Evolutionary conservation across 2,329 filamentous ascomycete genomes (phyloP).

Genomic region (Geosmithia flava): DNA sequence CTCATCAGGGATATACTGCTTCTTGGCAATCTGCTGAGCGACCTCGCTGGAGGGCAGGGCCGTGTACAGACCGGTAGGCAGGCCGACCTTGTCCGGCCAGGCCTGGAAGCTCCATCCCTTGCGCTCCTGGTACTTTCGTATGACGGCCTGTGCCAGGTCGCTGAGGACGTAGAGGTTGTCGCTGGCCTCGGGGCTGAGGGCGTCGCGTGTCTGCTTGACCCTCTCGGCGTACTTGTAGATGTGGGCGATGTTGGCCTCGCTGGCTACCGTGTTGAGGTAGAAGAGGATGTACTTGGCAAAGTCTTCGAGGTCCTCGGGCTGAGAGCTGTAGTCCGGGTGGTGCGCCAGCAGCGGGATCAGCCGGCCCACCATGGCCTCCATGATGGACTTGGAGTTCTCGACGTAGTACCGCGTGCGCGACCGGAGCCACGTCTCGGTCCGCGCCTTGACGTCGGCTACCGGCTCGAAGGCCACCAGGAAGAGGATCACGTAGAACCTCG

Average conservation of each 20-base stretch:
- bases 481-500: slow-evolving; percentile 77
- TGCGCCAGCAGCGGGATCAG: slow-evolving; percentile 83
- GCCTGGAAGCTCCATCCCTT: slow-evolving; percentile 79
- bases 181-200: slow-evolving; percentile 53
- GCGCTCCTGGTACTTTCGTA: slow-evolving; percentile 76
- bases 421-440: slow-evolving; percentile 78
- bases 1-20: slow-evolving; percentile 69
- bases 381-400: slow-evolving; percentile 44
- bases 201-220: slow-evolving; percentile 81
- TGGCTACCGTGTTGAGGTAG: slow-evolving; percentile 73
- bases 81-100: slow-evolving; percentile 66
- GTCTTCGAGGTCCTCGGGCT: slow-evolving; percentile 58
- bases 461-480: slow-evolving; percentile 92
- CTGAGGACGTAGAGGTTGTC: slow-evolving; percentile 76
- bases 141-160: slow-evolving; percentile 72
- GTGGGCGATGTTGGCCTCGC: slow-evolving; percentile 73
- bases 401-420: slow-evolving; percentile 60
- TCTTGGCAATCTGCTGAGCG: slow-evolving; percentile 77
- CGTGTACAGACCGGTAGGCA: slow-evolving; percentile 70
- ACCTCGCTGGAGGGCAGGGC: slow-evolving; percentile 63
- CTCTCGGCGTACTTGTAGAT: slow-evolving; percentile 89
- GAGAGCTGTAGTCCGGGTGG: slow-evolving; percentile 73
- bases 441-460: slow-evolving; percentile 54
- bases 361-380: slow-evolving; percentile 74
- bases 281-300: slow-evolving; percentile 84